Conservation (phyloP, 768 basidiomycete genomes). For the Tulasnella sp. region DNA sequence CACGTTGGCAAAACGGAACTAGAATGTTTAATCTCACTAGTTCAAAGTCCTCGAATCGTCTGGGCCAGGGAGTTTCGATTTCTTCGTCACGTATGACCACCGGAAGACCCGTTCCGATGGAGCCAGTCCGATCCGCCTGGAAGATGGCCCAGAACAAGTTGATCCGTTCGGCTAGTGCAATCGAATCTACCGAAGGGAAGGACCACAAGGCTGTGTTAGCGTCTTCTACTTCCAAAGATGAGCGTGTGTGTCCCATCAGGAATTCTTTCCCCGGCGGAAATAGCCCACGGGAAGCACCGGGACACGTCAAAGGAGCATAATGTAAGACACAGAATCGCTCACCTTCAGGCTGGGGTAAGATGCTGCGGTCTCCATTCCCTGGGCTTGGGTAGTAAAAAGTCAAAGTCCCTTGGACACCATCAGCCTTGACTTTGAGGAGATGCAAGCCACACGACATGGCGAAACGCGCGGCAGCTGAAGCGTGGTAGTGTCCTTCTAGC, state of each 20-base stretch:
- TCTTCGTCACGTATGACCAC: constrained; percentile 67
- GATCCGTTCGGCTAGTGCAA: constrained; percentile 72
- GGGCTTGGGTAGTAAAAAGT: constrained; percentile 28
- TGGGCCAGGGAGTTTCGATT: constrained; percentile 78
- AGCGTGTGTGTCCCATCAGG: neutral
- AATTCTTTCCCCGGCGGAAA: neutral
- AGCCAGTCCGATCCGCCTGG: constrained; percentile 80
- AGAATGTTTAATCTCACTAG: constrained; percentile 51
- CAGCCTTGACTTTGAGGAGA: constrained; percentile 47
- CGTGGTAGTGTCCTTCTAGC: constrained; percentile 70
- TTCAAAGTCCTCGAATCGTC: constrained; percentile 66
- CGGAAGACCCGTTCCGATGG: constrained; percentile 70
- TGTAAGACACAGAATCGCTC: constrained; percentile 1
- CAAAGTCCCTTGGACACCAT: constrained; percentile 27
- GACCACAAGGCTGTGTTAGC: constrained; percentile 24
- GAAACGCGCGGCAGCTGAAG: constrained; percentile 71
- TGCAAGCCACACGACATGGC: constrained; percentile 76
- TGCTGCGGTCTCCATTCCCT: neutral
- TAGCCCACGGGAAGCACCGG: neutral
- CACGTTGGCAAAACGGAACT: neutral
- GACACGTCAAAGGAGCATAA: constrained; percentile 14
- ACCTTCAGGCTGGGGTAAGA: constrained; percentile 30
- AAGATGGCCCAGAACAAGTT: constrained; percentile 84
- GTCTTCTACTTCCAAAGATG: neutral
- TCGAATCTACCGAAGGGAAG: constrained; percentile 56